phyloP scores from a whole-genome alignment of 805 yeast genomes.

The Saturnispora sanitii region DNA sequence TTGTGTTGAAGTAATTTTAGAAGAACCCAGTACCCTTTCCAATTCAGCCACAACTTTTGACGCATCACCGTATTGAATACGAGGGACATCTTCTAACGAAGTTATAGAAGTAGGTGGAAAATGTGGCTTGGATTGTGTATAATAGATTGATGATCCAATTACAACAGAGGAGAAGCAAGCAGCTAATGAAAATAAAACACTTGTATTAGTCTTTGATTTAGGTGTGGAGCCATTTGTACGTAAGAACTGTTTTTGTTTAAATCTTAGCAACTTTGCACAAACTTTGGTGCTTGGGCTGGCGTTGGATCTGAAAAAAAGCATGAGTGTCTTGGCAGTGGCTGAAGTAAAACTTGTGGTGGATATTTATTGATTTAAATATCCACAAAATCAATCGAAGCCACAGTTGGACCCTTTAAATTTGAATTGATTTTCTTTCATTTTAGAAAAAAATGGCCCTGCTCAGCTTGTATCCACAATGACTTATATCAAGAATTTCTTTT shows the following conservation, averaged over 20 bases:
- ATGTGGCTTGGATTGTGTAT: too few relatives aligned
- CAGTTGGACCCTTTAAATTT: not conserved
- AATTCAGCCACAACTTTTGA: conserved; percentile 41
- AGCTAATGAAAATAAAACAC: not conserved
- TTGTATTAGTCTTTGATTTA: too few relatives aligned
- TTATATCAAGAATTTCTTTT: not conserved
- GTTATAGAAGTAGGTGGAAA: conserved; percentile 37
- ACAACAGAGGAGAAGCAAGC: not conserved
- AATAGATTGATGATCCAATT: not conserved
- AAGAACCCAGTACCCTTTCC: conserved; percentile 39
- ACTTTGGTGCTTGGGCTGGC: too few relatives aligned
- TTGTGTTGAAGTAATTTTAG: conserved; percentile 33
- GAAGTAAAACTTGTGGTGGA: too few relatives aligned
- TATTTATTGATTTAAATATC: too few relatives aligned
- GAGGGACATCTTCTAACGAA: conserved; percentile 31
- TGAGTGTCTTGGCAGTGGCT: too few relatives aligned
- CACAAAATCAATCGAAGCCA: not conserved
- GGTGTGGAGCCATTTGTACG: too few relatives aligned
- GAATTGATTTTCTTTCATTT: not conserved
- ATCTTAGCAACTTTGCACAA: too few relatives aligned
- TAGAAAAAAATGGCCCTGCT: not conserved
- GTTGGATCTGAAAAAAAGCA: too few relatives aligned
- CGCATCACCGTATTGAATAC: conserved; percentile 48
- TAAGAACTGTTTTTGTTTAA: too few relatives aligned
- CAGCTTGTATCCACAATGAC: too few relatives aligned